These are phyloP conservation scores for Xylaria curta DNA, from an alignment of 495 filamentous ascomycete species.

Conservation along the genomic window DNA sequence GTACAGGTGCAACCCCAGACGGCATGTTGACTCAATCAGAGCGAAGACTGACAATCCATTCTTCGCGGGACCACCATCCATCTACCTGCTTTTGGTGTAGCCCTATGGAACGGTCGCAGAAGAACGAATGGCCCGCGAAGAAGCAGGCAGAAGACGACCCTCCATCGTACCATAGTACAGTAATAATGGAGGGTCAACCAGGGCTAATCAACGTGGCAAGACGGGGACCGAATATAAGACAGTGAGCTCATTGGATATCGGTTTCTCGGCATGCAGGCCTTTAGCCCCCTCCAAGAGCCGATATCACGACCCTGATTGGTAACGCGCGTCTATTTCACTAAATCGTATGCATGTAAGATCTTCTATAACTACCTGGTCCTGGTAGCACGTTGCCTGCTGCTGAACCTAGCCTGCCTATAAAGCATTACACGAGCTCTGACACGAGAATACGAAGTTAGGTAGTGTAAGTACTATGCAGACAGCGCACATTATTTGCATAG, in stretches of 20 bases:
- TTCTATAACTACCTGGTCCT: neutral
- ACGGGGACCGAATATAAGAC: constrained; percentile 9
- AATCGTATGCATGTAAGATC: neutral
- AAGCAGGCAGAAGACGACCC: neutral
- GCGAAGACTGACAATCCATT: neutral
- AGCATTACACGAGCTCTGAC: neutral
- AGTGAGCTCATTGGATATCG: constrained; percentile 1
- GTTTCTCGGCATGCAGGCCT: constrained; percentile 18
- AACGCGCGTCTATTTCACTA: constrained; percentile 13
- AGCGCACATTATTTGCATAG: neutral
- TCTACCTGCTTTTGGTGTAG: neutral
- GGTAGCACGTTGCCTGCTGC: neutral
- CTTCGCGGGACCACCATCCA: neutral
- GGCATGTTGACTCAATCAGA: constrained; percentile 9
- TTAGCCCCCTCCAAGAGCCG: neutral
- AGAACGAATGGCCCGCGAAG: neutral
- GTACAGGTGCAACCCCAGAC: neutral
- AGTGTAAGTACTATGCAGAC: constrained; percentile 12
- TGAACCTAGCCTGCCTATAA: neutral
- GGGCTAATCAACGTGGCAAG: constrained; percentile 17
- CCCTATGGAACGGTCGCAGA: constrained; percentile 1
- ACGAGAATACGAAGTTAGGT: constrained; percentile 13
- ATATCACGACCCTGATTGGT: constrained; percentile 9
- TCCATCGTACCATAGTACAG: constrained; percentile 17
- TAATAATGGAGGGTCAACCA: neutral